Base-by-base conservation (phyloP, 805 yeast species). In the Saccharomycopsis sp. region DNA sequence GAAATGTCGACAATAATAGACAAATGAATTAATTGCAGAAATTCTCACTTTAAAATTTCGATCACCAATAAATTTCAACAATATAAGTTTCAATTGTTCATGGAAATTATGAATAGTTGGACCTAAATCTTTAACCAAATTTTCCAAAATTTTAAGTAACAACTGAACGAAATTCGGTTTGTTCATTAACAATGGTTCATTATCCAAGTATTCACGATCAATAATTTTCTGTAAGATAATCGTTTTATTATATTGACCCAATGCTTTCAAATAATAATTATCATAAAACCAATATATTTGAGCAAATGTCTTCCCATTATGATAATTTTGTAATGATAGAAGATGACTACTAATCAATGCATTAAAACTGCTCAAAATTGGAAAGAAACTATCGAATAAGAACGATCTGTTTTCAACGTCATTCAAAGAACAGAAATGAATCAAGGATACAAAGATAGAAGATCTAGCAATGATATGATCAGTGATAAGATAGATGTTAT, bases 1-100 rank as follows among this genome's bases (percentile, higher is more conserved):
- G 52, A 56, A 57, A 56, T 53, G 54, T 35, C 53, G 23, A 50
- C 65, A 54, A 55, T 63, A 52, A 51, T 56, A 51, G 33, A 59
- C 63, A 28, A 69, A 48, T 3, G 59, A 55, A 33, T 67, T 67
- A 29, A 60, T 62, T 0, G 78, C 61, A 32, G 64, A 59, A 4
- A 69, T 59, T 46, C 80, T 64, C 4, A 71, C 55, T 28, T 62
- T 61, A 43, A 66, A 68, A 23, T 64, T 64, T 23, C 63, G 62
- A 33, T 67, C 61, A 5, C 63, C 57, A 28, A 69, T 59, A 5
- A 75, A 53, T 17, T 60, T 59, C 43, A 68, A 55, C 2, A 75
- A 48, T 17, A 58, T 59, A 1, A 53, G 43, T 27, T 67, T 60
- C 0, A 73, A 56, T 20, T 61, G 58, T 0, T 51, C 50, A n/a